These are phyloP conservation scores for Akebia trifoliata DNA, from an alignment of 164 flowering plant species.

Conservation along the genomic window DNA sequence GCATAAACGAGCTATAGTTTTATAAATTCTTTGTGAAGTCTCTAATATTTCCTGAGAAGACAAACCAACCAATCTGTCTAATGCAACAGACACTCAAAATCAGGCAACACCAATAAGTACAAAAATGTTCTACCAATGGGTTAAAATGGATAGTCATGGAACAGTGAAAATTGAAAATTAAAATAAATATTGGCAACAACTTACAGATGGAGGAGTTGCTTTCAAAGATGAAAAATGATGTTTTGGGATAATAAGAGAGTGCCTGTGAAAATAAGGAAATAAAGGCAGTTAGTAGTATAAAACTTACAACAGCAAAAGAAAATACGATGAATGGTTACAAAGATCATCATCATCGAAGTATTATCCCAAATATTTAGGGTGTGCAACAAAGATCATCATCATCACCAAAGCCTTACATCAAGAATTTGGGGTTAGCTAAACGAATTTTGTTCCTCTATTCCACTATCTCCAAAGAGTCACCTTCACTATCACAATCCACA, in stretches of 20 bases:
- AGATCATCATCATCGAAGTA: too few relatives aligned
- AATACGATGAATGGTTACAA: too few relatives aligned
- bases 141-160: neutral
- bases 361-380: too few relatives aligned
- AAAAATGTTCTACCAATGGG: neutral
- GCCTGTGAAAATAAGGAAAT: constrained; percentile 39
- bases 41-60: neutral
- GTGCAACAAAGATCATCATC: too few relatives aligned
- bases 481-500: too few relatives aligned
- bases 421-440: too few relatives aligned
- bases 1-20: too few relatives aligned
- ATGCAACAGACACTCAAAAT: neutral
- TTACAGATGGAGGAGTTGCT: constrained; percentile 85
- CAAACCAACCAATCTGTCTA: neutral
- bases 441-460: too few relatives aligned
- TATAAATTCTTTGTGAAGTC: neutral
- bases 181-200: constrained; percentile 22
- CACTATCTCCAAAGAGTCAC: too few relatives aligned
- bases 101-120: neutral
- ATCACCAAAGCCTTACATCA: too few relatives aligned
- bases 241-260: constrained; percentile 85
- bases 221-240: constrained; percentile 70
- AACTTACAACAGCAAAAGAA: neutral
- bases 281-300: neutral
- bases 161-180: neutral